Evolutionary conservation across 1,284 basidiomycete genomes (phyloP).

Genomic region (Grifola frondosa): DNA sequence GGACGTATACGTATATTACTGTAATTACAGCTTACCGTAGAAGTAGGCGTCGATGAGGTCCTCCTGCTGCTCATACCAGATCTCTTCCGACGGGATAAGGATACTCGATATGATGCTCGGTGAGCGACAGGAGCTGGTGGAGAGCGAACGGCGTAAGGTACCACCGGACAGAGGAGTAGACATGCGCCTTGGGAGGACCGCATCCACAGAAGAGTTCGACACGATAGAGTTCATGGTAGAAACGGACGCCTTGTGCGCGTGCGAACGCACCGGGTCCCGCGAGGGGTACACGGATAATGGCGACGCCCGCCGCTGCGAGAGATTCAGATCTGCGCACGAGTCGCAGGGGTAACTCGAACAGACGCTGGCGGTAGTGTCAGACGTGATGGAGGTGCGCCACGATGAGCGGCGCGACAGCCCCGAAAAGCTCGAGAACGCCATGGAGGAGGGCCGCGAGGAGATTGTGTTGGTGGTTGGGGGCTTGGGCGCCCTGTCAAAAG

Average conservation of each 20-base stretch:
- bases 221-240: conserved; percentile 60
- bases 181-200: conserved; percentile 42
- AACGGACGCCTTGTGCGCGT: conserved; percentile 44
- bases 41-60: conserved; percentile 49
- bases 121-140: conserved; percentile 28
- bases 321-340: conserved; percentile 17
- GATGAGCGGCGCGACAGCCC: conserved; percentile 23
- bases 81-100: conserved; percentile 35
- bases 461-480: conserved; percentile 11
- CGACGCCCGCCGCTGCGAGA: conserved; percentile 1
- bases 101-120: conserved; percentile 21
- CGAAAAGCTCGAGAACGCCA: conserved; percentile 22
- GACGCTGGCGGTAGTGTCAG: conserved; percentile 20
- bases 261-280: conserved; percentile 15
- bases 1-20: no score
- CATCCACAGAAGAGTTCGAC: conserved; percentile 57
- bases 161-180: conserved; percentile 21
- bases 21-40: conserved; percentile 47
- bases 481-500: conserved; percentile 1
- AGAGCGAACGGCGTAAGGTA: conserved; percentile 24
- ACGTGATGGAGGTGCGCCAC: conserved; percentile 26
- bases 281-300: conserved; percentile 4
- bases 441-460: conserved; percentile 22
- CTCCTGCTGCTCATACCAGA: conserved; percentile 43
- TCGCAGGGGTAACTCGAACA: conserved; percentile 16